Base-by-base conservation (phyloP, 345 rosid species). In the Viola odorata region DNA sequence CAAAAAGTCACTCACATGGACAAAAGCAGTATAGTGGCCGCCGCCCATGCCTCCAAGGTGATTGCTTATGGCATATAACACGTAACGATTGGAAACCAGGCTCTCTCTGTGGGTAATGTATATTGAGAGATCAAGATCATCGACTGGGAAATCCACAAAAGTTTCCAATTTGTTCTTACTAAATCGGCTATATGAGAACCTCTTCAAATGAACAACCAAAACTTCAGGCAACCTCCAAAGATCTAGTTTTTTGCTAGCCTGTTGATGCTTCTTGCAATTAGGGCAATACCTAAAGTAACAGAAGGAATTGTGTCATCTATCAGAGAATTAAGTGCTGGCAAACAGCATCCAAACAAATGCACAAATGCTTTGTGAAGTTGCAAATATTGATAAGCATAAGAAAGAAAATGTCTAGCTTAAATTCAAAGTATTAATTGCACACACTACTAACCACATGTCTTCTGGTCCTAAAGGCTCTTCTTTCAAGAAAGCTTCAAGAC, bases 221-320 rank as follows among this genome's bases (percentile, higher is more conserved):
- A 71, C 55, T 57, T 66, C 75, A 7, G 75, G 75, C 53, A 71
- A 50, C 60, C 75, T 71, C 75, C 70, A 65, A 41, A 71, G 66
- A 61, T 71, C 75, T 11, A 71, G 57, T 59, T 71, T 71, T 17
- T 65, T 71, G 4, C 40, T 71, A 37, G 75, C 75, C 41, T 65
- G 75, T 3, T 44, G 47, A 44, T 15, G 66, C 66, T 49, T 55
- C 60, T 65, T 65, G 65, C 75, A 71, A 37, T 16, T 42, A 49
- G 75, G 75, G 57, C 75, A 71, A 55, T 48, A 50, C 75, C 75
- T 71, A 49, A 16, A 41, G 7, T 67, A n/a, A 56, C 12, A 69
- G 42, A 62, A 9, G 53, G 55, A 55, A 16, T 12, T 56, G 60
- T 13, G 37, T 50, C 62, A 6, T 13, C 38, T 17, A 62, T 59